Evolutionary conservation across 1,284 basidiomycete genomes (phyloP).

Genomic region (Ceratobasidium sp.): DNA sequence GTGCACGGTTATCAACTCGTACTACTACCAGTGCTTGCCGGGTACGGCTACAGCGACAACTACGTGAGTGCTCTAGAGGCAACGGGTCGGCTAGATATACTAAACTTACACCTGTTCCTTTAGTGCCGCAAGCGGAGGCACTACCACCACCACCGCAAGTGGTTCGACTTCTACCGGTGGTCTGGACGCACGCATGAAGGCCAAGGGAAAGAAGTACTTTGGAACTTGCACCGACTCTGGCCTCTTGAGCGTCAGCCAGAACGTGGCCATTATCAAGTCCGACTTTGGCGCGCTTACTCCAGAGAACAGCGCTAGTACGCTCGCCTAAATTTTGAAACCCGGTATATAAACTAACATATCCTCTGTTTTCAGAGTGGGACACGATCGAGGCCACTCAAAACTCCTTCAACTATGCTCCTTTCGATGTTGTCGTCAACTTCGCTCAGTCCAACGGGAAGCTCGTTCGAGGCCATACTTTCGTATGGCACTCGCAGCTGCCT

Average conservation of each 20-base stretch:
- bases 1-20: conserved; percentile 23
- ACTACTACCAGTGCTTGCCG: conserved; percentile 35
- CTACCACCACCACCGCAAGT: conserved; percentile 43
- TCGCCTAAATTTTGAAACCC: neutral
- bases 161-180: conserved; percentile 45
- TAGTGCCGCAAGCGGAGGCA: conserved; percentile 1
- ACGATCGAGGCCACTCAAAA: conserved; percentile 47
- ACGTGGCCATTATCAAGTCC: conserved; percentile 29
- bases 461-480: conserved; percentile 50
- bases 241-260: conserved; percentile 23
- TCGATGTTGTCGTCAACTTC: conserved; percentile 36
- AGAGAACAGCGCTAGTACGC: conserved; percentile 46
- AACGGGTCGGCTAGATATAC: no score
- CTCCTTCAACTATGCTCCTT: conserved; percentile 17
- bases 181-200: conserved; percentile 55
- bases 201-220: conserved; percentile 50
- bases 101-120: neutral
- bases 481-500: conserved; percentile 67
- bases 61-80: neutral
- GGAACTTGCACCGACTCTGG: conserved; percentile 41
- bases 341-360: neutral
- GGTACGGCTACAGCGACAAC: neutral
- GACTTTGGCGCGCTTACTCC: conserved; percentile 45
- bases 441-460: conserved; percentile 35
- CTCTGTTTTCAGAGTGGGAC: conserved; percentile 37